Percentiles rank a stretch among this genome's conserved stretches.
phyloP scores from a whole-genome alignment of 306 rosid species.

The Inga oerstediana region DNA sequence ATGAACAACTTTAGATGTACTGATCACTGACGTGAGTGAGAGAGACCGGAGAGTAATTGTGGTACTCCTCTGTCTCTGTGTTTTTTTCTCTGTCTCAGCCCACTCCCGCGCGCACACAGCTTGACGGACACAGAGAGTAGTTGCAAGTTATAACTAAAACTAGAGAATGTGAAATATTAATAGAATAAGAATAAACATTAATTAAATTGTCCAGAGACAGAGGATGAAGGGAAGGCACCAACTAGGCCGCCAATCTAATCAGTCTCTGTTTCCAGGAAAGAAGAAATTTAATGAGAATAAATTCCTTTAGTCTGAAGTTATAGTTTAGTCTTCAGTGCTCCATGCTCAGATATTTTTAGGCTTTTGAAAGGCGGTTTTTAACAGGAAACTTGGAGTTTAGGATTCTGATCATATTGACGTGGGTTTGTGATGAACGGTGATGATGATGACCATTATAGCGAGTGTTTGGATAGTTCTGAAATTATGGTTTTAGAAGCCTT shows the following conservation, averaged over 20 bases:
- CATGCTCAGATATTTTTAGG: not conserved
- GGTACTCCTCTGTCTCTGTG: not conserved
- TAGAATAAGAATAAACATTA: not conserved
- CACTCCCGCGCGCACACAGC: not conserved
- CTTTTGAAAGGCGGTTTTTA: not conserved
- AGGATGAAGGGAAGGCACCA: not conserved
- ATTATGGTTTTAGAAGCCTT: too few relatives aligned
- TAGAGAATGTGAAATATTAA: not conserved
- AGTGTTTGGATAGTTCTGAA: too few relatives aligned
- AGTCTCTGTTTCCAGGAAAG: conserved; percentile 3
- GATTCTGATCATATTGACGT: not conserved
- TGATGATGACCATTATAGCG: not conserved
- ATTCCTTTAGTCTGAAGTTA: not conserved
- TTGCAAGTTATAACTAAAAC: not conserved
- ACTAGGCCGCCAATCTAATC: not conserved
- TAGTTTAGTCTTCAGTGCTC: not conserved
- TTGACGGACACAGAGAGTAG: not conserved
- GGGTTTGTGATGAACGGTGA: not conserved
- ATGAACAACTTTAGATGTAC: not conserved
- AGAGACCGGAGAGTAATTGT: not conserved
- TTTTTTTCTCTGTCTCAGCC: not conserved
- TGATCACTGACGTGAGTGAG: not conserved
- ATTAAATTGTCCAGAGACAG: not conserved
- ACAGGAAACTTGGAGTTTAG: not conserved
- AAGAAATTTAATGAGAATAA: not conserved